These are phyloP conservation scores for Curvularia lunata DNA, from an alignment of 2,329 filamentous ascomycete species.

Conservation along the genomic window DNA sequence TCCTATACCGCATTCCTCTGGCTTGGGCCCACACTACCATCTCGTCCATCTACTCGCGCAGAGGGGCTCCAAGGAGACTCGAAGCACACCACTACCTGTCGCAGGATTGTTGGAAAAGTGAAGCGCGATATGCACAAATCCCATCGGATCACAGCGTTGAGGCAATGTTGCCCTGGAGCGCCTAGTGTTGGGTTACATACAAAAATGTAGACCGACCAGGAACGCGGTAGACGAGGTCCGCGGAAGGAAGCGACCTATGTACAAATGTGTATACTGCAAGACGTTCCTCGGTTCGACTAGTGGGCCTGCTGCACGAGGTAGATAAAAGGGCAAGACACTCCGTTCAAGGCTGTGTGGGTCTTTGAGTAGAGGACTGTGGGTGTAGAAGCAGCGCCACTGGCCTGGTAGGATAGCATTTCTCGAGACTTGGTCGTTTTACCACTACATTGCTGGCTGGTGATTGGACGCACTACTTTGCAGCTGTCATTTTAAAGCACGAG, in stretches of 20 bases:
- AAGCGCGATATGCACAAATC: not conserved
- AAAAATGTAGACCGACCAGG: conserved; percentile 24
- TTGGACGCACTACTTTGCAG: not conserved
- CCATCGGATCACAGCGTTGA: conserved; percentile 7
- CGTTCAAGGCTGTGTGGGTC: not conserved
- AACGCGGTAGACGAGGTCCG: conserved; percentile 14
- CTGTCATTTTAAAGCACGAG: not conserved
- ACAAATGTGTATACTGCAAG: not conserved
- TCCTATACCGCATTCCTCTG: not conserved
- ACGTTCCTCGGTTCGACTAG: too few relatives aligned
- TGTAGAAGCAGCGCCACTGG: not conserved
- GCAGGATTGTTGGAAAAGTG: not conserved
- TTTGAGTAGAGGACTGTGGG: not conserved
- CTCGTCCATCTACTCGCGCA: not conserved
- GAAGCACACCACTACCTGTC: not conserved
- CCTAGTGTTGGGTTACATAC: conserved; percentile 13
- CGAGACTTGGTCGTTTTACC: not conserved
- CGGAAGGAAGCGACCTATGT: conserved; percentile 12
- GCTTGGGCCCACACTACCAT: not conserved
- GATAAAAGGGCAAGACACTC: not conserved
- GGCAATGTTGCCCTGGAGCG: conserved; percentile 9
- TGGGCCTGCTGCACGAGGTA: not conserved
- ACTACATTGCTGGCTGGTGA: not conserved
- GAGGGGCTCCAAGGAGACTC: not conserved
- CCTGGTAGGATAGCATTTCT: conserved; percentile 2